Percentiles rank a stretch among this genome's conserved stretches.
phyloP scores from a whole-genome alignment of 352 stramenopile genomes.

The Phytophthora europaea region DNA sequence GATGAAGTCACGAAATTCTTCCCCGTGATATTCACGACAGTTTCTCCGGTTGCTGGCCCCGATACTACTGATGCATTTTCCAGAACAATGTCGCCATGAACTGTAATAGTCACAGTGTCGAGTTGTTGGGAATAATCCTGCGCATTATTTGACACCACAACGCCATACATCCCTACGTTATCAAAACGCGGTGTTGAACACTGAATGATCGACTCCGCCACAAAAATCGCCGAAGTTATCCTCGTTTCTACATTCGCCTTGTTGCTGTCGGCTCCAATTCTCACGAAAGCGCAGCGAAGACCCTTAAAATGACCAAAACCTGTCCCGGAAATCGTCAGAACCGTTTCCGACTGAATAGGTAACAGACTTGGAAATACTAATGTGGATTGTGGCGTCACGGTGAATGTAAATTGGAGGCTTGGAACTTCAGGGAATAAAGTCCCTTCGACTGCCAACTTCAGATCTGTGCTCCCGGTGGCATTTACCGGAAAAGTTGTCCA shows the following conservation, averaged over 20 bases:
- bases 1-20: conserved; percentile 29
- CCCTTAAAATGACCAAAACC: conserved; percentile 30
- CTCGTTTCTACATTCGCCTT: not conserved
- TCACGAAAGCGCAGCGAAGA: conserved; percentile 32
- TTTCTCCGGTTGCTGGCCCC: conserved; percentile 44
- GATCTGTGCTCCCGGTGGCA: not conserved
- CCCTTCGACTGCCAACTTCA: conserved; percentile 23
- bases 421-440: conserved; percentile 14
- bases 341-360: conserved; percentile 16
- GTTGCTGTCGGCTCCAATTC: not conserved
- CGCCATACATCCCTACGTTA: conserved; percentile 15
- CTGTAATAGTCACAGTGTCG: conserved; percentile 1
- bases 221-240: conserved; percentile 25
- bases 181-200: conserved; percentile 30
- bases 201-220: conserved; percentile 40
- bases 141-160: conserved; percentile 49
- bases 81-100: conserved; percentile 31
- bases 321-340: conserved; percentile 35
- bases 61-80: conserved; percentile 20
- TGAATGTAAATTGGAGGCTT: conserved; percentile 35
- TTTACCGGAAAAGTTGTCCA: conserved; percentile 32
- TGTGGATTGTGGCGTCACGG: not conserved
- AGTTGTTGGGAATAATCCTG: conserved; percentile 30
- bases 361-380: conserved; percentile 32
- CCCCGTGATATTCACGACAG: conserved; percentile 37